Evolutionary conservation across 345 rosid species (phyloP), one percentile per base, ranked within the genome.

Genomic region (Xanthoceras sorbifolium): DNA sequence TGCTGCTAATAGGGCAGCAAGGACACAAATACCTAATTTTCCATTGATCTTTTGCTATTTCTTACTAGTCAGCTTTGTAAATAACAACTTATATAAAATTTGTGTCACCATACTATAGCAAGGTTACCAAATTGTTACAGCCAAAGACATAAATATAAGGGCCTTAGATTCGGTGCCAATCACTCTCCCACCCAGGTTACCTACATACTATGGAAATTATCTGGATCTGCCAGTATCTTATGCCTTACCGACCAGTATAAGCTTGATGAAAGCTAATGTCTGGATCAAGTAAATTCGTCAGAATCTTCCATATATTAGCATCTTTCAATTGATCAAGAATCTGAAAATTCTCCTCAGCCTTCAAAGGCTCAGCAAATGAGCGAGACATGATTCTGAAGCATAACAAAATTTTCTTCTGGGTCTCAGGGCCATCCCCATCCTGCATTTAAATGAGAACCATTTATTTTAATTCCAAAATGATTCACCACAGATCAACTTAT

Each of bases 241-340:
- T 55, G 74, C 78, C 90, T 88, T 85, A 93, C 99, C 91, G 93
- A 80, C 80, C 63, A 79, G 50, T 78, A 75, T 77, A 85, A 67
- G 94, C 89, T 76, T 90, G 92, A 57, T 72, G 79, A 78, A 89
- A 87, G 86, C 89, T 81, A 67, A 91, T 85, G 73, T 87, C 86
- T 72, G 94, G 90, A 89, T 94, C 97, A 22, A 94, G 89, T 67
- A 97, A 81, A 83, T 64, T 83, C 18, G 77, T 79, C 81, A 97
- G 82, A 65, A 92, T 91, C 87, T 90, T 94, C 99, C 99, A 97
- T 76, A 94, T 84, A 81, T 92, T 92, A 78, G 87, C 84, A 87
- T 97, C 98, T 87, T 94, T 92, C 86, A 97, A 82, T 79, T 94
- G 98, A 86, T 97, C 98, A 80, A 97, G 95, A 81, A 85, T 76